These are phyloP conservation scores for Volvox africanus DNA, from an alignment of 139 green algal species.

Conservation along the genomic window DNA sequence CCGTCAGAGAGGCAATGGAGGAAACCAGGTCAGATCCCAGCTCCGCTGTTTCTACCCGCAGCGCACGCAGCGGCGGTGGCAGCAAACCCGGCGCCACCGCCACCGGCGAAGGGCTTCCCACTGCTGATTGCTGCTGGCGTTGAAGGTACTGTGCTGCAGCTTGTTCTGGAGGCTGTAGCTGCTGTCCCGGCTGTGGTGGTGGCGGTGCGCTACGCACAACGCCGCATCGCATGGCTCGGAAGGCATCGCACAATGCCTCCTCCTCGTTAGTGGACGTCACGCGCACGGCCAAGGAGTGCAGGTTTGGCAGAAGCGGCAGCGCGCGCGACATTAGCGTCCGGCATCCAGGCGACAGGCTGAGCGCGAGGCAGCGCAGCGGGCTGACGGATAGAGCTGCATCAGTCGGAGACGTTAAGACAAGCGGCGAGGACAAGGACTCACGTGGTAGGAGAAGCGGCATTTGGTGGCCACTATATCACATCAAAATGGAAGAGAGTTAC, in stretches of 20 bases:
- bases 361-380: slow-evolving; percentile 28
- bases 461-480: no score
- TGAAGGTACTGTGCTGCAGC: neutral
- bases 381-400: slow-evolving; percentile 10
- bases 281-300: slow-evolving; percentile 2
- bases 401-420: neutral
- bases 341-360: slow-evolving; percentile 24
- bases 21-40: neutral
- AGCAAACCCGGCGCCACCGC: neutral
- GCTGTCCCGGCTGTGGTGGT: neutral
- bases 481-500: no score
- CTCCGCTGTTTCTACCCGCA: slow-evolving; percentile 37
- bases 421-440: neutral
- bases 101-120: neutral
- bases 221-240: neutral
- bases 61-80: slow-evolving; percentile 1
- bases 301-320: slow-evolving; percentile 24
- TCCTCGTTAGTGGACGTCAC: slow-evolving; percentile 23
- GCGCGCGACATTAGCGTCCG: neutral
- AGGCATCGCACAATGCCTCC: neutral
- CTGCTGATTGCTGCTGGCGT: neutral
- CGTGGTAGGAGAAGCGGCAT: no score
- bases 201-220: neutral
- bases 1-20: neutral
- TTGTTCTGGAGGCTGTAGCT: neutral